phyloP scores from a whole-genome alignment of 352 stramenopile genomes.

The Phytopythium kandeliae region DNA sequence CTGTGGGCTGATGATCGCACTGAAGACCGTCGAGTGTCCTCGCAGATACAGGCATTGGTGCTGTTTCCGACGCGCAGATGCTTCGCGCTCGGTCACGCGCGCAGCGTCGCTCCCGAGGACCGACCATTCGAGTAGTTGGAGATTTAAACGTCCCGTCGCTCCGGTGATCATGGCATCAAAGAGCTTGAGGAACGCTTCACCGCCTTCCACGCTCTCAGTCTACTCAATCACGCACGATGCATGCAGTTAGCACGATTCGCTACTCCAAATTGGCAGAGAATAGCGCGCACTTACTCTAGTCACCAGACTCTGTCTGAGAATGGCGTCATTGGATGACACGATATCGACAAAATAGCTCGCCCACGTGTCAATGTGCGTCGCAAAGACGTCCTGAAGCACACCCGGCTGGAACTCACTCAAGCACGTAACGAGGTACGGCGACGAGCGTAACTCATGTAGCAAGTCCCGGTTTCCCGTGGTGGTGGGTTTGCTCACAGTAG shows the following conservation, averaged over 20 bases:
- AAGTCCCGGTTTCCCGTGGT: conserved; percentile 35
- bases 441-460: conserved; percentile 42
- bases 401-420: conserved; percentile 58
- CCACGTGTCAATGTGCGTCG: conserved; percentile 56
- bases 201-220: conserved; percentile 48
- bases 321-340: conserved; percentile 37
- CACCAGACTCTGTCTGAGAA: conserved; percentile 50
- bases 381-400: conserved; percentile 58
- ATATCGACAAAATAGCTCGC: conserved; percentile 61
- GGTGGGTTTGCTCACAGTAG: not conserved
- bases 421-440: conserved; percentile 49
- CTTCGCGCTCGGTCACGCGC: conserved; percentile 26
- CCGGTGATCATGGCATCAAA: conserved; percentile 38
- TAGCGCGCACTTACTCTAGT: conserved; percentile 17
- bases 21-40: conserved; percentile 36
- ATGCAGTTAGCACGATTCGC: no score
- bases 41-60: conserved; percentile 55
- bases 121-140: conserved; percentile 39
- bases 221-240: no score
- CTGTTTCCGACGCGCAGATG: conserved; percentile 33
- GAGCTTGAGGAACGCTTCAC: conserved; percentile 40
- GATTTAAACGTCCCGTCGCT: conserved; percentile 33
- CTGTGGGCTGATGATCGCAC: conserved; percentile 32
- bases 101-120: conserved; percentile 28
- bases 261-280: not conserved